These are phyloP conservation scores for Globisporangium cylindrosporum DNA, from an alignment of 352 stramenopile genomes.

Conservation along the genomic window DNA sequence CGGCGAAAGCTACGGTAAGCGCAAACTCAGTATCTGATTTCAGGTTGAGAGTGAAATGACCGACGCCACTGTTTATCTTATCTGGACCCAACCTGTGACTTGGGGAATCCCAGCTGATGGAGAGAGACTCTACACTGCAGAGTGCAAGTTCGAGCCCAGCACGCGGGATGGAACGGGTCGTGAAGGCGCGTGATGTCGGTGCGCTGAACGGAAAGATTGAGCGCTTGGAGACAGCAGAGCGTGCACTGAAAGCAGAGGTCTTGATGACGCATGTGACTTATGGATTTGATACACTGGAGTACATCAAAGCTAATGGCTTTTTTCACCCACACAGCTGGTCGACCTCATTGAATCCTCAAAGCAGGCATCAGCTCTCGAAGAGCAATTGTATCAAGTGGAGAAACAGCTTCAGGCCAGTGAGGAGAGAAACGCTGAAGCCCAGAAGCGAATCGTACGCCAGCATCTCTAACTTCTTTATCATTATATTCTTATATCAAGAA, in stretches of 20 bases:
- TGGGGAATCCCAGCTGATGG: conserved; percentile 54
- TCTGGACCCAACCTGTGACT: conserved; percentile 62
- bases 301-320: not conserved
- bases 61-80: conserved; percentile 33
- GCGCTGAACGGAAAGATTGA: conserved; percentile 58
- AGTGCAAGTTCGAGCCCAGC: conserved; percentile 37
- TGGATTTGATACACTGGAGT: not conserved
- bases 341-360: conserved; percentile 67
- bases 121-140: conserved; percentile 57
- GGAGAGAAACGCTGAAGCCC: conserved; percentile 37
- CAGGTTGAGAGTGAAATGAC: not conserved
- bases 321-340: conserved; percentile 34
- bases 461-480: conserved; percentile 6
- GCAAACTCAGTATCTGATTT: not conserved
- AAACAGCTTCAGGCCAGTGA: conserved; percentile 59
- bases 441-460: conserved; percentile 43
- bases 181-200: conserved; percentile 48
- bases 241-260: conserved; percentile 73
- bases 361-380: conserved; percentile 53
- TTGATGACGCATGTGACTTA: not conserved
- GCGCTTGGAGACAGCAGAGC: conserved; percentile 56
- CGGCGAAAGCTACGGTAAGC: conserved; percentile 14
- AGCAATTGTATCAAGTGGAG: conserved; percentile 53
- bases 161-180: conserved; percentile 44
- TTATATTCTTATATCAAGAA: not conserved